Evolutionary conservation across 495 filamentous ascomycete species (phyloP), one percentile per base, ranked within the genome.

Genomic region (Daldinia loculata): DNA sequence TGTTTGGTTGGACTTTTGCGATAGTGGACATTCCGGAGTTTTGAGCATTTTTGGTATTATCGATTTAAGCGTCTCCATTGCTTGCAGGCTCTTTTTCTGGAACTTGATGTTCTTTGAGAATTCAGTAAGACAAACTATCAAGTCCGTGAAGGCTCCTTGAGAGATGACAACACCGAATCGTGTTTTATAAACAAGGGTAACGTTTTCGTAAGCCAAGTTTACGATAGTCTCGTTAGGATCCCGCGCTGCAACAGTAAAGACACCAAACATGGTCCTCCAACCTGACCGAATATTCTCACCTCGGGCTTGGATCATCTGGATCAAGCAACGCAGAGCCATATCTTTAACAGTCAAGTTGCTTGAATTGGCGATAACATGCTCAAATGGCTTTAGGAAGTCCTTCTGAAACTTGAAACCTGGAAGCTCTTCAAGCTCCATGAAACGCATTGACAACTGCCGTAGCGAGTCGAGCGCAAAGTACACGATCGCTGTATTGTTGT

Each of bases 331-430:
- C 12, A 99, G 84, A 34, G 96, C 93, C 93, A 98, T 97, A 74
- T 99, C 95, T 78, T 99, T 99, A 67, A 99, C 95, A 7, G 91
- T 86, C 32, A 97, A 90, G 56, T 93, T 90, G 62, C 79, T 92
- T 64, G 93, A 95, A 80, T 98, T 98, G 32, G 90, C 88, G 84
- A 98, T 97, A 72, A 99, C 93, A 79, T 98, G 92, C 80, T 98
- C 94, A 68, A 99, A 99, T 0, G 95, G 95, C 78, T 97, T 98
- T 29, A 98, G 84, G 80, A 99, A 98, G 74, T 99, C 95, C 77
- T 99, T 99, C 74, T 99, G 95, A 77, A 99, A 99, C 77, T 98
- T 98, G 88, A 99, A 99, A 70, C 97, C 96, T 0, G 95, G 92
- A 67, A 99, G 80, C 77, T 99, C 95, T 70, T 97, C 96, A 66